A percentile compares a stretch with the other conserved stretches of the same genome.
phyloP scores from a whole-genome alignment of 2,329 filamentous ascomycete genomes.

The Phyllachora maydis region DNA sequence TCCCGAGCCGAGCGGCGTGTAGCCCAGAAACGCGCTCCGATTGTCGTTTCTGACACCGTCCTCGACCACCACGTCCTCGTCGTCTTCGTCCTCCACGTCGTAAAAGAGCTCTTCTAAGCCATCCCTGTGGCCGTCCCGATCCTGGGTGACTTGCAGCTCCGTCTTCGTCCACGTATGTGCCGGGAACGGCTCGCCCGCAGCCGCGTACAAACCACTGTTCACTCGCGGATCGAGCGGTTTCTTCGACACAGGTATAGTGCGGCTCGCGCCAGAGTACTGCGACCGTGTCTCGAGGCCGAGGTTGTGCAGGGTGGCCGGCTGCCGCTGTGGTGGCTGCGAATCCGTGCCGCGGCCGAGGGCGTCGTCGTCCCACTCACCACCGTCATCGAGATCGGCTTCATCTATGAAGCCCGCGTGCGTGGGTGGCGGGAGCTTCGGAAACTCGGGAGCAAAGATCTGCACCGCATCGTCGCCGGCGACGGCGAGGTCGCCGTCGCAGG shows the following conservation, averaged over 20 bases:
- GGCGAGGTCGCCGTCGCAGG: conserved; percentile 34
- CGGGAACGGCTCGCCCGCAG: conserved; percentile 14
- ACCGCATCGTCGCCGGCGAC: conserved; percentile 31
- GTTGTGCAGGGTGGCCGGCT: conserved; percentile 5
- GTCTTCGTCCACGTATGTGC: conserved; percentile 1
- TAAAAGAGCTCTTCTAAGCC: conserved; percentile 5
- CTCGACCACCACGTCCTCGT: conserved; percentile 9
- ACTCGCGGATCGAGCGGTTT: conserved; percentile 18
- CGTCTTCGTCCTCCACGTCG: too few species aligned
- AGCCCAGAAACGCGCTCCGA: conserved; percentile 8
- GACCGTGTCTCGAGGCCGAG: conserved; percentile 8
- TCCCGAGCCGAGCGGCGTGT: conserved; percentile 20
- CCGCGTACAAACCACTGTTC: conserved; percentile 21
- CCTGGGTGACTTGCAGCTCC: conserved; percentile 2
- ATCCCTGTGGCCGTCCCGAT: conserved; percentile 3
- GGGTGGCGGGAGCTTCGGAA: too few species aligned
- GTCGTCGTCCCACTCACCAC: too few species aligned
- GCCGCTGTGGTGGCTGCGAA: too few species aligned
- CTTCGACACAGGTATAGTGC: conserved; percentile 13
- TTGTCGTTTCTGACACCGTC: too few species aligned
- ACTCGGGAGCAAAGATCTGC: conserved; percentile 9
- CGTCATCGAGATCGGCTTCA: conserved; percentile 5
- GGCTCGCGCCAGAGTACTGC: conserved; percentile 13
- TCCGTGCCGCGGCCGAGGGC: too few species aligned
- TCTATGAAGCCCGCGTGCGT: too few species aligned